Evolutionary conservation across 176 grass and related monocot species (phyloP).

Genomic region (Hsuehochloa calcarea): DNA sequence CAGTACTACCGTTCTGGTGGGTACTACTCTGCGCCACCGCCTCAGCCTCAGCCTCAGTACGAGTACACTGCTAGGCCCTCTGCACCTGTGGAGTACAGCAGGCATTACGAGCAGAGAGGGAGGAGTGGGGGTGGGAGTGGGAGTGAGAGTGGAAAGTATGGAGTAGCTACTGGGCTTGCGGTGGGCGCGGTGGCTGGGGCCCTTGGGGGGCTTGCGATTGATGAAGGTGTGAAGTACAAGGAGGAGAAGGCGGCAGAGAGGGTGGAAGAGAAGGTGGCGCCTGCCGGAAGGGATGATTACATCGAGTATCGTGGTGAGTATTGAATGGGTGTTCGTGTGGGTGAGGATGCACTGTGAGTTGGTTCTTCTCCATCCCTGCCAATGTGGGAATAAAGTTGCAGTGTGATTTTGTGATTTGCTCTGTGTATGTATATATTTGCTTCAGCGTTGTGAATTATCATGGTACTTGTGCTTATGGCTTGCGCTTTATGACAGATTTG

Average conservation of each 20-base stretch:
- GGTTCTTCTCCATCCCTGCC: slow-evolving; percentile 33
- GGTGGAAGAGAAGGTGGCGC: slow-evolving; percentile 50
- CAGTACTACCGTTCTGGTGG: slow-evolving; percentile 50
- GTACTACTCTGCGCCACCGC: slow-evolving; percentile 50
- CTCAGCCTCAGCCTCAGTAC: slow-evolving; percentile 34
- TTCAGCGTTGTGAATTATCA: neutral
- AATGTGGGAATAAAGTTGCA: slow-evolving; percentile 43
- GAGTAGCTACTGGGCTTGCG: slow-evolving; percentile 60
- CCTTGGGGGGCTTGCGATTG: slow-evolving; percentile 55
- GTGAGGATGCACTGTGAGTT: slow-evolving; percentile 39
- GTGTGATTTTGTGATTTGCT: slow-evolving; percentile 18
- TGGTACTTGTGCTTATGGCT: neutral
- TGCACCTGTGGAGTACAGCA: slow-evolving; percentile 68
- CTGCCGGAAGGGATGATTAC: slow-evolving; percentile 49
- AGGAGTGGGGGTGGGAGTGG: slow-evolving; percentile 27
- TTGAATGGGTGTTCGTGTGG: slow-evolving; percentile 33
- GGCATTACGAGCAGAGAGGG: slow-evolving; percentile 43
- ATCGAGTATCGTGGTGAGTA: slow-evolving; percentile 67
- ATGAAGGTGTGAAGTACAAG: slow-evolving; percentile 70
- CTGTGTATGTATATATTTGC: slow-evolving; percentile 47
- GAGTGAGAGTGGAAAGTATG: slow-evolving; percentile 39
- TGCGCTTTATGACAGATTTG: neutral
- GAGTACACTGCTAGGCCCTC: slow-evolving; percentile 58
- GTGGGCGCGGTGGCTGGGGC: slow-evolving; percentile 64
- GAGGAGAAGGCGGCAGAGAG: slow-evolving; percentile 68